phyloP scores from a whole-genome alignment of 352 stramenopile genomes.

The Globisporangium okanoganense region DNA sequence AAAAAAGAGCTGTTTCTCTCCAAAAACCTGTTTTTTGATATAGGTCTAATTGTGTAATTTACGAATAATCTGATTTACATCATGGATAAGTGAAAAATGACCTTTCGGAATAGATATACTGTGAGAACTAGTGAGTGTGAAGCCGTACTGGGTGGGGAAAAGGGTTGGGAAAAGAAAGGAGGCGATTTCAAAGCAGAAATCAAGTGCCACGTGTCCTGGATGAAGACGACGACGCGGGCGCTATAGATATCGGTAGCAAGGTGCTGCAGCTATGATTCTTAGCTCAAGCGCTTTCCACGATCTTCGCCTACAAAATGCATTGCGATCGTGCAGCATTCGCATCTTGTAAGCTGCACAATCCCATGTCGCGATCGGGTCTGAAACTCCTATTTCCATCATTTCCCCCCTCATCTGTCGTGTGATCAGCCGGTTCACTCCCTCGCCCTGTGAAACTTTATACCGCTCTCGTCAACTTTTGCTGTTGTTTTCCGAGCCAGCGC shows the following conservation, averaged over 20 bases:
- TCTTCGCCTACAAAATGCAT: background rate
- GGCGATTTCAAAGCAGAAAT: constrained; percentile 12
- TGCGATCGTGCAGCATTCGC: background rate
- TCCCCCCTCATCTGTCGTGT: no score
- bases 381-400: background rate
- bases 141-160: constrained; percentile 11
- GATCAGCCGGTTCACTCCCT: background rate
- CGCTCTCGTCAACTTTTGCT: constrained; percentile 7
- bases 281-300: background rate
- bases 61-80: background rate
- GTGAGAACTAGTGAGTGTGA: background rate
- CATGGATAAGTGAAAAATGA: background rate
- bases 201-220: background rate
- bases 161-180: constrained; percentile 4
- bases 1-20: constrained; percentile 1
- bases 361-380: background rate
- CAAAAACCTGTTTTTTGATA: background rate
- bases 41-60: background rate
- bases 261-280: background rate
- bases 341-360: background rate
- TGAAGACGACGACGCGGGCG: background rate
- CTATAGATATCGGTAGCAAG: background rate
- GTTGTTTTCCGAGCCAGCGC: constrained; percentile 6
- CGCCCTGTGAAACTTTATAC: constrained; percentile 8
- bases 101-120: background rate